phyloP scores from a whole-genome alignment of 1,284 basidiomycete species.

The Rhodotorula sp. region DNA sequence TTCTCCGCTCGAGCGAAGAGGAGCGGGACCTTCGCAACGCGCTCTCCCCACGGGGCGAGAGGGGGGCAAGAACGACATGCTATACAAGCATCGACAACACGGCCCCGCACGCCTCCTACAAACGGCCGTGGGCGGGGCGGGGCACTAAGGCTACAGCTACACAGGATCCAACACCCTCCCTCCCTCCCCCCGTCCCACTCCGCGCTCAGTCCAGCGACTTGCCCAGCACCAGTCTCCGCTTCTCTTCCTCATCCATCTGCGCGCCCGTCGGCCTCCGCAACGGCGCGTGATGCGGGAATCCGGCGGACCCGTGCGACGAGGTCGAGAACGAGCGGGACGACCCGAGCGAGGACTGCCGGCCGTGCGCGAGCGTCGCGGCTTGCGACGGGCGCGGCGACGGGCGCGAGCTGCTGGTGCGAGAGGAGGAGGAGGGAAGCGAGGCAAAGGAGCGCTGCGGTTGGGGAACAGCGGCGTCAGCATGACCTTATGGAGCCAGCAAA shows the following conservation, averaged over 20 bases:
- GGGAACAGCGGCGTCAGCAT: not conserved
- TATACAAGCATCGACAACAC: too few relatives aligned
- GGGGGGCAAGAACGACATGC: too few relatives aligned
- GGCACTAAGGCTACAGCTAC: too few relatives aligned
- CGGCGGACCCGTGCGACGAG: not conserved
- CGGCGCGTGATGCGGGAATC: conserved; percentile 1
- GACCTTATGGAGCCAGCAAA: not conserved
- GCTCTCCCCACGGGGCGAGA: too few relatives aligned
- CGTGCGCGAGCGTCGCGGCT: not conserved
- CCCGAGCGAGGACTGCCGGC: not conserved
- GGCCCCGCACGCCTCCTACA: too few relatives aligned
- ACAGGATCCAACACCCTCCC: too few relatives aligned
- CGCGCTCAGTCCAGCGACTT: not conserved
- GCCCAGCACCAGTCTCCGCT: not conserved
- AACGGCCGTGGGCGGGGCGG: too few relatives aligned
- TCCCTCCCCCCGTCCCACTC: too few relatives aligned
- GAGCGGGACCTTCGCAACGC: too few relatives aligned
- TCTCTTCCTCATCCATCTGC: conserved; percentile 1
- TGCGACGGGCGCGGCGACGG: not conserved
- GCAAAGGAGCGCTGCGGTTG: not conserved
- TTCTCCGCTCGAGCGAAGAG: too few relatives aligned
- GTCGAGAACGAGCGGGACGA: not conserved
- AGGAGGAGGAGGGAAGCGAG: not conserved
- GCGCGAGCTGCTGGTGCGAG: not conserved
- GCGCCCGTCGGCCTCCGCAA: not conserved